Percentiles rank a stretch among this genome's conserved stretches.
Conservation (phyloP, 129 eudicot genomes). For the Smallanthus sonchifolius region DNA sequence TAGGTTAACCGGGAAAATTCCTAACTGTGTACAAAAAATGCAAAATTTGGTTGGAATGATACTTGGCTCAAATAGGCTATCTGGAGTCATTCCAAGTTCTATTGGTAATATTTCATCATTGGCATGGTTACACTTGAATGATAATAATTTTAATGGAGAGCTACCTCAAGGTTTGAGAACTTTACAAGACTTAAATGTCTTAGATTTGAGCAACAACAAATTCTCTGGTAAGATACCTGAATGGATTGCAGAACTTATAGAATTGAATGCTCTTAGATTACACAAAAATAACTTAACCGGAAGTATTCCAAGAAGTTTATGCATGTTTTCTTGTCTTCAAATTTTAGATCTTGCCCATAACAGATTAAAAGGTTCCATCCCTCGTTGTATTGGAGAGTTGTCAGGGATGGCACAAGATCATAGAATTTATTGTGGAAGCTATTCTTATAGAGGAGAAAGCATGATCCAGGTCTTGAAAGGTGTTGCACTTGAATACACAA, state of each 20-base stretch:
- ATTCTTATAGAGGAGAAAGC: neutral
- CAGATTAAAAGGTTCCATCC: conserved; percentile 18
- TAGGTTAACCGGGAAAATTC: conserved; percentile 20
- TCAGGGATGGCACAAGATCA: neutral
- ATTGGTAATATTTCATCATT: neutral
- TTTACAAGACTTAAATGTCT: neutral
- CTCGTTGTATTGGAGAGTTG: conserved; percentile 11
- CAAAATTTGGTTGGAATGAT: neutral
- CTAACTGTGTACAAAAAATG: conserved; percentile 20
- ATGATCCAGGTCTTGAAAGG: neutral
- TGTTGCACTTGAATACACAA: neutral
- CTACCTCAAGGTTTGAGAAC: conserved; percentile 19
- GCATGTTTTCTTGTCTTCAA: conserved; percentile 12
- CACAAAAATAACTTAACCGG: conserved; percentile 20
- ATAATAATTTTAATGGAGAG: conserved; percentile 16
- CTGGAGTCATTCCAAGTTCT: conserved; percentile 22
- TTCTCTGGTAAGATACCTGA: neutral
- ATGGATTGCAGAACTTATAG: neutral
- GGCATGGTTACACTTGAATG: conserved; percentile 21
- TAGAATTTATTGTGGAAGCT: neutral
- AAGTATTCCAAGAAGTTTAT: conserved; percentile 14
- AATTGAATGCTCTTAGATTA: neutral
- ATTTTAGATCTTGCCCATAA: conserved; percentile 22
- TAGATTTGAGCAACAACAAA: conserved; percentile 23
- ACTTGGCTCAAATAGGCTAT: neutral